These are phyloP conservation scores for Pythium plurisporium DNA, from an alignment of 352 stramenopile species.

Conservation along the genomic window DNA sequence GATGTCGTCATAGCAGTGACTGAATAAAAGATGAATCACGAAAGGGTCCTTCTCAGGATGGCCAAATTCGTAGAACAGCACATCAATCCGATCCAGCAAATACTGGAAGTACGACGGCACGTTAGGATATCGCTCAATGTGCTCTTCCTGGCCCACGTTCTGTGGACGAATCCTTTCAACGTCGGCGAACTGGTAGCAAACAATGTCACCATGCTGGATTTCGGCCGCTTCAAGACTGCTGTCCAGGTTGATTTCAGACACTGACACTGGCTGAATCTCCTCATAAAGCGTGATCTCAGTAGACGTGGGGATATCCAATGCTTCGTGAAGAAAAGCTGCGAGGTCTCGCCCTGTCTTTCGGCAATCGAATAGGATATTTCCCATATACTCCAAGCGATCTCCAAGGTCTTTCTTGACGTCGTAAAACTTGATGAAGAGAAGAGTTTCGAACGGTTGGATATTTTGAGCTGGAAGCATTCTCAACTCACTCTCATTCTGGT, in stretches of 20 bases:
- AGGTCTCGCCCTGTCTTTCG: conserved; percentile 54
- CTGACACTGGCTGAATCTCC: conserved; percentile 60
- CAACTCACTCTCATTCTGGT: not conserved
- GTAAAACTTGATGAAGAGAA: conserved; percentile 86
- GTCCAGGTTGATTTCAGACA: conserved; percentile 55
- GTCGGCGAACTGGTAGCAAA: conserved; percentile 69
- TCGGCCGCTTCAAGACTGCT: conserved; percentile 42
- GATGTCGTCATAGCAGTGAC: conserved; percentile 71
- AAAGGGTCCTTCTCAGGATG: conserved; percentile 46
- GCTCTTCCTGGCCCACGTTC: not conserved
- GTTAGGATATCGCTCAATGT: conserved; percentile 53
- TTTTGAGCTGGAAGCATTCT: conserved; percentile 4
- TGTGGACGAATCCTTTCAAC: conserved; percentile 20
- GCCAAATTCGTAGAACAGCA: conserved; percentile 58
- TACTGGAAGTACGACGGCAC: conserved; percentile 82
- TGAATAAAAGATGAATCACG: conserved; percentile 51
- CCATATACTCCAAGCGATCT: conserved; percentile 74
- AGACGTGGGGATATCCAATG: conserved; percentile 41
- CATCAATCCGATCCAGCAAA: conserved; percentile 73
- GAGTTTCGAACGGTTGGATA: conserved; percentile 32
- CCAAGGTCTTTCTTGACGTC: conserved; percentile 50
- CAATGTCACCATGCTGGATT: conserved; percentile 82
- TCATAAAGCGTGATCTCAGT: conserved; percentile 71
- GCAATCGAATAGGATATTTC: conserved; percentile 69
- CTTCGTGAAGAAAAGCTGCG: conserved; percentile 42